phyloP scores from a whole-genome alignment of 352 stramenopile species.

The Aphanomyces invadans region DNA sequence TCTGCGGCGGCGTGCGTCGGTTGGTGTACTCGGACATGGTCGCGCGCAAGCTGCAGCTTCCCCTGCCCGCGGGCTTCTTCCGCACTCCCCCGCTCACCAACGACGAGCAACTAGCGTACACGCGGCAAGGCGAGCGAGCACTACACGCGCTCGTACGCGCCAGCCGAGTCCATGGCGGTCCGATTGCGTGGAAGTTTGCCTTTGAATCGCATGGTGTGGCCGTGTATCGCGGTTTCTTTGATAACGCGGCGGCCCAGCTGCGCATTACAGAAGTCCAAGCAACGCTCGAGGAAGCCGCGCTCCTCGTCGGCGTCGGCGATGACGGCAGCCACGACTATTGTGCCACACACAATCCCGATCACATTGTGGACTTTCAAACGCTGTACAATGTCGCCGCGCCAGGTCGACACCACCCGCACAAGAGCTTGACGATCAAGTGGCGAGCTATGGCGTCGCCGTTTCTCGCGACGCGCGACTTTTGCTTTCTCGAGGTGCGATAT shows the following conservation, averaged over 20 bases:
- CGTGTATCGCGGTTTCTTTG: neutral
- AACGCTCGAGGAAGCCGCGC: neutral
- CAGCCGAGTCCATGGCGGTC: neutral
- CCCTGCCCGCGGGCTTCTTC: neutral
- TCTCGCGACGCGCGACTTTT: conserved; percentile 57
- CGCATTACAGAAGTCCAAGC: neutral
- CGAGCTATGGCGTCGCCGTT: conserved; percentile 56
- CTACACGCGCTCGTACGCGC: neutral
- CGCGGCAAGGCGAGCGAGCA: neutral
- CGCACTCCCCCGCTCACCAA: neutral
- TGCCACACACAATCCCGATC: conserved; percentile 27
- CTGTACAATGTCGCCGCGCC: conserved; percentile 51
- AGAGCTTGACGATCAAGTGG: conserved; percentile 75
- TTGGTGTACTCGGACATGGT: too few relatives aligned
- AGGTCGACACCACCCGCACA: conserved; percentile 58
- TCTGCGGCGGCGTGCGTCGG: too few relatives aligned
- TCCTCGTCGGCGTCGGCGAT: neutral
- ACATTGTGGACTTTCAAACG: conserved; percentile 64
- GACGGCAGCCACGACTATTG: conserved; percentile 8
- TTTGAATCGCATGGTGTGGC: neutral
- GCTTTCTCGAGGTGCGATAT: conserved; percentile 36
- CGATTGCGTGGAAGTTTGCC: conserved; percentile 18
- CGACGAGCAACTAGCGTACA: neutral
- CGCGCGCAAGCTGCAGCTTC: neutral
- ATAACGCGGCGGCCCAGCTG: neutral